A percentile compares a stretch with the other conserved stretches of the same genome.
Conservation (phyloP, 768 basidiomycete species). For the Rhizopogon sp. region DNA sequence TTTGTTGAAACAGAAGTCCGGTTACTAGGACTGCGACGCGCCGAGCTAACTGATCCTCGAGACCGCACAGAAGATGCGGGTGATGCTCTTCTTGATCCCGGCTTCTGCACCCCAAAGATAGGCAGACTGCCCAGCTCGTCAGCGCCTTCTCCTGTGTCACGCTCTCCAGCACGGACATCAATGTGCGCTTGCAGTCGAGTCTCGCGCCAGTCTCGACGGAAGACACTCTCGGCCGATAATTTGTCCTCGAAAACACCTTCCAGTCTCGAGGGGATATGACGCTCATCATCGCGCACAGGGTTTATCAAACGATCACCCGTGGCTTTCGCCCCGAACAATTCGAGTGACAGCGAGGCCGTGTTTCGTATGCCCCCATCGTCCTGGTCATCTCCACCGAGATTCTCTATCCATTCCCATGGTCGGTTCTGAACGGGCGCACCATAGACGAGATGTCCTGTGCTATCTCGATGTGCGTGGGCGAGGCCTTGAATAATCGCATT, state of each 20-base stretch:
- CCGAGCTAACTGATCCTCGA: constrained; percentile 25
- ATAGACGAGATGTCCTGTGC: constrained; percentile 43
- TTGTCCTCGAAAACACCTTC: constrained; percentile 64
- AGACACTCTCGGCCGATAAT: constrained; percentile 55
- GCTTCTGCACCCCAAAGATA: constrained; percentile 11
- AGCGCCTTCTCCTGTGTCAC: constrained; percentile 17
- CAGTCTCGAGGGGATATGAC: constrained; percentile 9
- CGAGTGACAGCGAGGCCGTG: constrained; percentile 65
- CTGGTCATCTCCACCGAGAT: constrained; percentile 46
- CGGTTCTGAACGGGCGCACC: constrained; percentile 59
- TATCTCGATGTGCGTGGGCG: constrained; percentile 52
- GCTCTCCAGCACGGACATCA: constrained; percentile 12
- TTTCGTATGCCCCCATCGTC: constrained; percentile 55
- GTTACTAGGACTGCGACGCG: constrained; percentile 46
- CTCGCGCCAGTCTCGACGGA: constrained; percentile 76
- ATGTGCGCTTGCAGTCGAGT: constrained; percentile 37
- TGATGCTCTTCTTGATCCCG: constrained; percentile 34
- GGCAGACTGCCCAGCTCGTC: constrained; percentile 27
- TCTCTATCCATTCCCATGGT: constrained; percentile 87
- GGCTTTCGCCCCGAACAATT: constrained; percentile 59
- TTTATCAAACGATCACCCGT: constrained; percentile 52
- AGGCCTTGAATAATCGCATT: constrained; percentile 52
- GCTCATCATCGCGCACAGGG: constrained; percentile 13
- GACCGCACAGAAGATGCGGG: constrained; percentile 49
- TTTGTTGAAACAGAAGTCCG: constrained; percentile 44